Evolutionary conservation across 1,284 basidiomycete genomes (phyloP), one percentile per base, ranked within the genome.

Genomic region (Phellopilus nigrolimitatus): DNA sequence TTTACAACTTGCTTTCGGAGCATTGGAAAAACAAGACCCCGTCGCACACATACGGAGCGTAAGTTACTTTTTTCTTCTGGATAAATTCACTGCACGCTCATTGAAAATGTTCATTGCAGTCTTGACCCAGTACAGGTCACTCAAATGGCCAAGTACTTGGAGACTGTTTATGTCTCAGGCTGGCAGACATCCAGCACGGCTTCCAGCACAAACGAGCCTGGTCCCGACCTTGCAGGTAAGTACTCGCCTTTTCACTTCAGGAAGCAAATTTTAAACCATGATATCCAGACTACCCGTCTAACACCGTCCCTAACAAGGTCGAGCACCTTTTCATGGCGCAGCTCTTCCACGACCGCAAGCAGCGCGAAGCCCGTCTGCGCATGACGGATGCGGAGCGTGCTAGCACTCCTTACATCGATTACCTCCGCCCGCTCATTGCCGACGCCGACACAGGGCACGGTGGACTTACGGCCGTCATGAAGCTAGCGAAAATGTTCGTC

Each of bases 121-220:
- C 84, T 99, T 57, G 97, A 99, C 70, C 93, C 95, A 1, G 94
- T 99, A 10, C 95, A 99, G 72, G 79, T 94, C 59, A 93, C 94
- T 0, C 95, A 99, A 71, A 99, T 99, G 95, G 95, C 95, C 28
- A 95, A 95, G 67, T 89, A 97, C 69, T 87, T 97, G 61, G 95
- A 99, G 71, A 95, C 94, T 2, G 89, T 99, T 59, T 99, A 99
- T 67, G 91, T 99, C 46, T 98, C 95, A 10, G 95, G 95, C 7
- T 99, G 95, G 95, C 91, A 92, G 62, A 90, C 87, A 12, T 93
- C 89, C 13, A 97, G 93, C 60, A 97, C 93, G 3, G 91, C 91
- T 24, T 89, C 89, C 0, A 89, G 84, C 65, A 88, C 87, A 39
- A 89, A 98, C 62, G 95, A 99, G 68, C 95, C 95, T 22, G 95